Conservation (phyloP, 805 yeast genomes). For the Pichia insulana region DNA sequence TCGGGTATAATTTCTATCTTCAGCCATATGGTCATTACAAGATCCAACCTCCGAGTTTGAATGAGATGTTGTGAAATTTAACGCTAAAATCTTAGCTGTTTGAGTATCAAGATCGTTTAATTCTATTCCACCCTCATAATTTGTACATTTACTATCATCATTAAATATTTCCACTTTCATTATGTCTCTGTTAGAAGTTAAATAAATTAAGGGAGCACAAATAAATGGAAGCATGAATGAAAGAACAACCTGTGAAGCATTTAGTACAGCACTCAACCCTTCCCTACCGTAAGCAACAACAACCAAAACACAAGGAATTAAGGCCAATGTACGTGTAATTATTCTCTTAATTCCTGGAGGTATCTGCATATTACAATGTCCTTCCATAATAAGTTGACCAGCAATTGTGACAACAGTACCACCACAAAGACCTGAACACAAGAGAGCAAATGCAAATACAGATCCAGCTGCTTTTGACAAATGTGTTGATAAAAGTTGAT, state of each 20-base stretch:
- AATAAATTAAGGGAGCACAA: slow-evolving; percentile 78
- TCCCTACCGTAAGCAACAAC: slow-evolving; percentile 68
- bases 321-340: slow-evolving; percentile 74
- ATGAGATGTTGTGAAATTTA: neutral
- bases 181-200: slow-evolving; percentile 53
- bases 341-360: slow-evolving; percentile 77
- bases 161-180: slow-evolving; percentile 24
- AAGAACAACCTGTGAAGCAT: slow-evolving; percentile 75
- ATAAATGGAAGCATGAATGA: slow-evolving; percentile 78
- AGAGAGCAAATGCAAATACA: slow-evolving; percentile 79
- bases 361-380: slow-evolving; percentile 71
- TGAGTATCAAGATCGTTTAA: neutral
- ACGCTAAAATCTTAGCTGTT: neutral
- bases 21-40: neutral
- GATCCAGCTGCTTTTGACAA: slow-evolving; percentile 82
- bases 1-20: neutral
- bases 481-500: slow-evolving; percentile 57
- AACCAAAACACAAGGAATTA: slow-evolving; percentile 74
- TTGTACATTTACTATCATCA: slow-evolving; percentile 9
- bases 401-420: slow-evolving; percentile 92
- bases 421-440: slow-evolving; percentile 91
- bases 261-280: slow-evolving; percentile 68
- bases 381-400: slow-evolving; percentile 90
- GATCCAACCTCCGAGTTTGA: slow-evolving; percentile 1
- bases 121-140: slow-evolving; percentile 3